Percentiles rank a stretch among this genome's conserved stretches.
phyloP scores from a whole-genome alignment of 257 asterid genomes.

The Parsonsia alboflavescens region DNA sequence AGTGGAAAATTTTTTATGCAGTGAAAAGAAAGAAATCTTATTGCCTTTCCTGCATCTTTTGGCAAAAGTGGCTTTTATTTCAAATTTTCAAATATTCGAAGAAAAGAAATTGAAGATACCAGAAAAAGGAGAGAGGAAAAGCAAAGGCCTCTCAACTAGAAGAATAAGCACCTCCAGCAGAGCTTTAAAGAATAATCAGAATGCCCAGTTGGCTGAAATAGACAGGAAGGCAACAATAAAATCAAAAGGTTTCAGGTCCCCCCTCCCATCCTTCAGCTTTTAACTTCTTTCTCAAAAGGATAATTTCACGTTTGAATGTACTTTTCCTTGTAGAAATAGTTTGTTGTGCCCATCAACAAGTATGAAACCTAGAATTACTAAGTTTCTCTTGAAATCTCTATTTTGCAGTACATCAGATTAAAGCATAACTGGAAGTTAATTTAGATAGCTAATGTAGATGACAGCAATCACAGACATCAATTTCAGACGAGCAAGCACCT shows the following conservation, averaged over 20 bases:
- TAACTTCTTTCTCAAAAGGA: conserved; percentile 8
- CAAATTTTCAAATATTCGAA: neutral
- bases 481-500: neutral
- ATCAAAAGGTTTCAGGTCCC: neutral
- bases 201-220: neutral
- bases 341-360: neutral
- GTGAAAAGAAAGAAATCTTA: neutral
- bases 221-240: neutral
- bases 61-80: neutral
- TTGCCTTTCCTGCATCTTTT: neutral
- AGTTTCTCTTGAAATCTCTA: neutral
- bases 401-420: neutral
- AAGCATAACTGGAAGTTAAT: neutral
- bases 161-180: neutral
- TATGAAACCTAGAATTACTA: neutral
- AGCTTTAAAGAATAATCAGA: neutral
- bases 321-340: neutral
- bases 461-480: neutral
- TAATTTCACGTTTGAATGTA: neutral
- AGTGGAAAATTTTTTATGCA: neutral
- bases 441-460: neutral
- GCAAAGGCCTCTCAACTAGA: neutral
- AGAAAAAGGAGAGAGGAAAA: neutral
- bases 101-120: neutral
- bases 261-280: conserved; percentile 4